Base-by-base conservation (phyloP, 768 basidiomycete species). In the Thelephora aurantiotincta region DNA sequence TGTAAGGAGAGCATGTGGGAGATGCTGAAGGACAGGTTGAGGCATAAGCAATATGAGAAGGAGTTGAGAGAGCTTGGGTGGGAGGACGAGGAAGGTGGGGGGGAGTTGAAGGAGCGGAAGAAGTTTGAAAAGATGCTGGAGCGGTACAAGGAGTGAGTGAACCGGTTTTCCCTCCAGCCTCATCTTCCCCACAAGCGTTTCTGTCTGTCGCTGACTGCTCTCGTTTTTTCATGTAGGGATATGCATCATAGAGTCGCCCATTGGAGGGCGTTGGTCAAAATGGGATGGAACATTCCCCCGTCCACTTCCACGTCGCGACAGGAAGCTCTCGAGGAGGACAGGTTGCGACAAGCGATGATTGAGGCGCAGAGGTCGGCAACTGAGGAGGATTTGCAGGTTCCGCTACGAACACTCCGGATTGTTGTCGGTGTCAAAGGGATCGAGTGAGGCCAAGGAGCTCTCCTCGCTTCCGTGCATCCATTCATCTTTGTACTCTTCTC, bases 1-100 rank as follows among this genome's bases (percentile, higher is more conserved):
- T 43, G 48, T 26, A 56, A 54, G 55, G 60, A 61, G 53, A 58
- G 58, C 42, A 61, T 61, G 60, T 61, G 58, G 58, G 60, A 61
- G 45, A 58, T 59, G 54, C 54, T 61, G 23, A 13, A 26, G 33
- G 55, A 47, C 18, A 46, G 46, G n/a, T 49, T 58, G n/a, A 47
- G 36, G 19, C 35, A 41, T 33, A 49, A 51, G 14, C 50, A 47
- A 41, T 30, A 30, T 30, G 26, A 30, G 26, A 26, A 48, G 23
- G 18, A 19, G 44, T 48, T 59, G 45, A 5, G 14, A 13, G 33
- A 33, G 33, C 57, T 41, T 7, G 38, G 38, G 2, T 59, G 60
- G 60, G 50, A 52, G 36, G 47, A 50, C 3, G 46, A 35, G 20
- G 60, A 61, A 41, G 53, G 51, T 14, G 41, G 14, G 26, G 50